Evolutionary conservation across 768 basidiomycete genomes (phyloP), one percentile per base, ranked within the genome.

Genomic region (Lactarius pseudohatsudake): DNA sequence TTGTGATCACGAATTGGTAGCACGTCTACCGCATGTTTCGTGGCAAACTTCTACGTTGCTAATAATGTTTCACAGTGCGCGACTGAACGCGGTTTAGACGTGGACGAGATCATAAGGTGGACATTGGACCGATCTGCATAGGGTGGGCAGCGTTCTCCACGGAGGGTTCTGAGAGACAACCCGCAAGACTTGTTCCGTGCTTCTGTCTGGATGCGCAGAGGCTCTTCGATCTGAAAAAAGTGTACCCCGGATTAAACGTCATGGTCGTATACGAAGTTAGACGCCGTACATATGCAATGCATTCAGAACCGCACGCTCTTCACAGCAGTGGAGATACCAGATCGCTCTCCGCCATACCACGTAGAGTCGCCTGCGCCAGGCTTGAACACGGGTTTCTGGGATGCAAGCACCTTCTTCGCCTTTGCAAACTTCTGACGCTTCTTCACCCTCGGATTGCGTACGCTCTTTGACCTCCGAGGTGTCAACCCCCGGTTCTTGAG

Each of bases 361-460:
- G 85, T 87, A 53, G 83, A 81, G 64, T 85, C 85, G 16, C 83
- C 84, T 63, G 90, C 75, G 45, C 95, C 95, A 62, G 94, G 94
- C 75, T 90, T 96, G 85, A 87, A 98, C n/a, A 95, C 83, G 20
- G 95, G 87, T 76, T 92, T 91, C 77, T 95, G 94, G 28, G 91
- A 94, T 34, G 89, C 79, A 16, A 98, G 80, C 78, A 89, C 94
- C 80, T 91, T 94, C 82, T 96, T 92, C 69, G 96, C 96, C 79
- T 97, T 90, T 74, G 96, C 96, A 81, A 89, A 98, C 74, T 84
- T 89, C 78, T 89, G 84, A 40, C 94, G 86, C 77, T 99, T 99
- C 86, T 98, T 98, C 77, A 98, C 95, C 67, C 97, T 87, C 50
- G 96, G 96, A 79, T 99, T 99, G 70, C 96, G 92, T 43, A 94